Conservation (phyloP, 768 basidiomycete genomes). For the Pleurotus platypus region DNA sequence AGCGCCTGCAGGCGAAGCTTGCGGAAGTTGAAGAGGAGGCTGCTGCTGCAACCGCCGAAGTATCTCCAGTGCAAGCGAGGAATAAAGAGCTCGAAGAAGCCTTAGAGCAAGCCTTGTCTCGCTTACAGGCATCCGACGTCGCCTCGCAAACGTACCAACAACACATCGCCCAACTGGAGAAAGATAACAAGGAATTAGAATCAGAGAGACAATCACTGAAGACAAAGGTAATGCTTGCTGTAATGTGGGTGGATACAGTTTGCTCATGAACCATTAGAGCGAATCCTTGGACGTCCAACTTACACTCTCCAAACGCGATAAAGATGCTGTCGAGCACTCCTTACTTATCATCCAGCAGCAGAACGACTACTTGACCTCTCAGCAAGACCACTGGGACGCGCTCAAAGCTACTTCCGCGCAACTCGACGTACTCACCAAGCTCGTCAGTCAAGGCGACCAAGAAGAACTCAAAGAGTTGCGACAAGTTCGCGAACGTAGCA, state of each 20-base stretch:
- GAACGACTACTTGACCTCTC: slow-evolving; percentile 52
- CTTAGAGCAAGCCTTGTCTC: slow-evolving; percentile 65
- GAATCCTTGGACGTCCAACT: slow-evolving; percentile 58
- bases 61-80: slow-evolving; percentile 42
- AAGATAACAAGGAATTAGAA: slow-evolving; percentile 47
- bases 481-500: slow-evolving; percentile 58
- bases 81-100: slow-evolving; percentile 69
- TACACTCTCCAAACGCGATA: slow-evolving; percentile 57
- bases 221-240: slow-evolving; percentile 48
- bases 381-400: slow-evolving; percentile 79
- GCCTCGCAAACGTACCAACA: slow-evolving; percentile 56
- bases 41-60: slow-evolving; percentile 41
- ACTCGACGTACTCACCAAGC: slow-evolving; percentile 59
- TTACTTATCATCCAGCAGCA: slow-evolving; percentile 54
- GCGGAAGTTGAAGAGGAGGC: slow-evolving; percentile 48
- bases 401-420: slow-evolving; percentile 69
- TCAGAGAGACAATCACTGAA: slow-evolving; percentile 55
- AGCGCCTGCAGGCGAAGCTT: slow-evolving; percentile 50
- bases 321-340: slow-evolving; percentile 50
- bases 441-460: slow-evolving; percentile 61
- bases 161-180: slow-evolving; percentile 61
- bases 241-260: slow-evolving; percentile 10
- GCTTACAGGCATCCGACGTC: slow-evolving; percentile 72
- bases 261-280: slow-evolving; percentile 35
- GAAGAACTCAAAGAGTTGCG: slow-evolving; percentile 73